Evolutionary conservation across 2,329 filamentous ascomycete genomes (phyloP).

Genomic region (Aspergillus aculeatinus): DNA sequence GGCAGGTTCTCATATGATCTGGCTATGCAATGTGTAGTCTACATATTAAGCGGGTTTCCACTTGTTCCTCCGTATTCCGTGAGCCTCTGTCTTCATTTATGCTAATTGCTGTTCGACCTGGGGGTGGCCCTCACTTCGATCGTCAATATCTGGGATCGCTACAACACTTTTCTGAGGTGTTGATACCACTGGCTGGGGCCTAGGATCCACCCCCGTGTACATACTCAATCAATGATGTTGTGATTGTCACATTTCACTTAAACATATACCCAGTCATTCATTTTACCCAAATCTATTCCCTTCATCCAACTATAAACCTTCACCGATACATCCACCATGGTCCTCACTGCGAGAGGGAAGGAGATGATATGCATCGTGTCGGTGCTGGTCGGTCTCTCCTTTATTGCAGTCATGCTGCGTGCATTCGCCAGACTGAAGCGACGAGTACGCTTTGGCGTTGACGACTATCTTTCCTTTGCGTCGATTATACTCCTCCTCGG

Average conservation of each 20-base stretch:
- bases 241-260: not conserved
- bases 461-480: slow-evolving; percentile 32
- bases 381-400: slow-evolving; percentile 29
- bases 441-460: slow-evolving; percentile 30
- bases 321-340: slow-evolving; percentile 20
- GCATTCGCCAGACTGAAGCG: slow-evolving; percentile 28
- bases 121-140: not conserved
- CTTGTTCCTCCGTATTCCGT: not conserved
- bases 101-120: not conserved
- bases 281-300: not conserved
- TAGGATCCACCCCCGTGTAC: not conserved
- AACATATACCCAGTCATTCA: not conserved
- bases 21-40: not conserved
- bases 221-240: not conserved
- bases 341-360: slow-evolving; percentile 25
- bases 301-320: not conserved
- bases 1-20: not conserved
- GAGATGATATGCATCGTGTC: slow-evolving; percentile 33
- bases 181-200: not conserved
- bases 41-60: not conserved
- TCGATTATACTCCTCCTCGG: slow-evolving; percentile 28
- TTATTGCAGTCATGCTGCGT: slow-evolving; percentile 27
- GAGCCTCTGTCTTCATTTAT: not conserved
- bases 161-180: not conserved
- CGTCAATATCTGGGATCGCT: not conserved